These are phyloP conservation scores for Przewalskia tangutica DNA, from an alignment of 257 asterid species.

Conservation along the genomic window DNA sequence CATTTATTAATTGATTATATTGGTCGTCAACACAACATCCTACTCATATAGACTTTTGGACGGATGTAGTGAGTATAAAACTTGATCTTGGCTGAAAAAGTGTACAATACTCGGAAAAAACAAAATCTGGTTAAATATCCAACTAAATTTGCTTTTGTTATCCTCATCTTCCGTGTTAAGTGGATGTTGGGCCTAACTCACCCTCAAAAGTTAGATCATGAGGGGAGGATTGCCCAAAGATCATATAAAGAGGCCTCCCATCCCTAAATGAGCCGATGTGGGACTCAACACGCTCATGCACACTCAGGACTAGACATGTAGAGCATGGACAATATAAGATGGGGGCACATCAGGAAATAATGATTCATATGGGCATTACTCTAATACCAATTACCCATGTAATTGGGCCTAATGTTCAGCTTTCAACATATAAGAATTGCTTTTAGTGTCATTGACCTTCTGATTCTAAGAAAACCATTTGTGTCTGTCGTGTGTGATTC, in stretches of 20 bases:
- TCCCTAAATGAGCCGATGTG: no score
- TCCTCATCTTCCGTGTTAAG: neutral
- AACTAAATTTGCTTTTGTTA: neutral
- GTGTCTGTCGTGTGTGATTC: neutral
- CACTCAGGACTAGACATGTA: no score
- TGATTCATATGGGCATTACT: no score
- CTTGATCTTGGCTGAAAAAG: neutral
- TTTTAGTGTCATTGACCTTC: neutral
- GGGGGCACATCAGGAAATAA: no score
- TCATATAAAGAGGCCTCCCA: no score
- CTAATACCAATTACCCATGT: no score
- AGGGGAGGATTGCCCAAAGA: no score
- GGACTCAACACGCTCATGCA: no score
- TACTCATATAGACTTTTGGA: neutral
- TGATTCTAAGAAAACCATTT: neutral
- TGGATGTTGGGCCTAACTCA: no score
- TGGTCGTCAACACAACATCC: neutral
- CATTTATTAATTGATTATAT: neutral
- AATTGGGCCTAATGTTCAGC: neutral
- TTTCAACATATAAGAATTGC: neutral
- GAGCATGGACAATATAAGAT: no score
- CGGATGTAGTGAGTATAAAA: neutral
- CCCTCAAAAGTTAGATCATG: no score
- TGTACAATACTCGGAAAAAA: neutral
- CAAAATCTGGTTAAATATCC: neutral